Conservation (phyloP, 2,329 filamentous ascomycete genomes). For the Penicillium sp. region DNA sequence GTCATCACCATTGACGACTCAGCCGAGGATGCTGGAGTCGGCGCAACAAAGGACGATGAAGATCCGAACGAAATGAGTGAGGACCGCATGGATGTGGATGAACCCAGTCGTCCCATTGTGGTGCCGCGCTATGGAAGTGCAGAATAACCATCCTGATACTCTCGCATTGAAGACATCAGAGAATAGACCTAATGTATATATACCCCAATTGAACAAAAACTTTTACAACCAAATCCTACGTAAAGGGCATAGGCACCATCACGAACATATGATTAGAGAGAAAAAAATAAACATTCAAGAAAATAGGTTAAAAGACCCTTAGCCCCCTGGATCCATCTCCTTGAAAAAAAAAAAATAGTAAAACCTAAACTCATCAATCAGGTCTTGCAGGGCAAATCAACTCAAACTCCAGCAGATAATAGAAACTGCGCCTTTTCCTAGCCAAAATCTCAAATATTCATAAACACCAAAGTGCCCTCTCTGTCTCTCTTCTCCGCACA, state of each 20-base stretch:
- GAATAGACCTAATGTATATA: not conserved
- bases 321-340: constrained; percentile 9
- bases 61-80: not conserved
- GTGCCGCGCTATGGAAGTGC: not conserved
- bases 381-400: constrained; percentile 16
- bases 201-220: not conserved
- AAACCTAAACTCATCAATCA: constrained; percentile 6
- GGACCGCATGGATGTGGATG: constrained; percentile 1
- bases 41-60: not conserved
- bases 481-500: constrained; percentile 13
- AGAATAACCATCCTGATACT: not conserved
- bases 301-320: constrained; percentile 8
- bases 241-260: constrained; percentile 8
- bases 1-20: constrained; percentile 7
- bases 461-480: constrained; percentile 20
- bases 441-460: constrained; percentile 23
- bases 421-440: constrained; percentile 33
- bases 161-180: not conserved
- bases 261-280: constrained; percentile 22
- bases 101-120: not conserved
- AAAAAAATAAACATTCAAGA: constrained; percentile 21
- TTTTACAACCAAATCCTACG: not conserved
- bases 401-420: constrained; percentile 25
- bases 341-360: not conserved
- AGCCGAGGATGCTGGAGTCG: constrained; percentile 1